phyloP scores from a whole-genome alignment of 345 rosid genomes.

The Pistacia atlantica region DNA sequence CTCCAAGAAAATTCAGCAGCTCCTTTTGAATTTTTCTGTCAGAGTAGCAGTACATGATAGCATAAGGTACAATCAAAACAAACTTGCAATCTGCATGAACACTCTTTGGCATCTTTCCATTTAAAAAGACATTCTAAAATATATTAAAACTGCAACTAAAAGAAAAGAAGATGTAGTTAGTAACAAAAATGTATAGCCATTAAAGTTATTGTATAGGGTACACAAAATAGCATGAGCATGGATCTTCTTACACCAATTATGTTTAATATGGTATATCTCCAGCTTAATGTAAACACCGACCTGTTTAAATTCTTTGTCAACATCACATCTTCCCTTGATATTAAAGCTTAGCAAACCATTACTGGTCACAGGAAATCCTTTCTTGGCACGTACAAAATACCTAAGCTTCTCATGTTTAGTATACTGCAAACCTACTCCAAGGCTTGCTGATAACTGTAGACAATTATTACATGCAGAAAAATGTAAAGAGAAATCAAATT shows the following conservation, averaged over 20 bases:
- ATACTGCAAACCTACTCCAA: conserved; percentile 71
- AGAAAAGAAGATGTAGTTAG: not conserved
- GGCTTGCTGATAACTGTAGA: conserved; percentile 57
- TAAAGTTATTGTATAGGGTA: not conserved
- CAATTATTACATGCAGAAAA: conserved; percentile 16
- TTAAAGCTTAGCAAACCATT: conserved; percentile 57
- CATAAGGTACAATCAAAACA: not conserved
- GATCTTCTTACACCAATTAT: conserved; percentile 1
- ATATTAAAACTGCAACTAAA: not conserved
- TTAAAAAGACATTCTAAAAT: not conserved
- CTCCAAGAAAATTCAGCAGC: conserved; percentile 84
- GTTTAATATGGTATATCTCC: not conserved
- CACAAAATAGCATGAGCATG: not conserved
- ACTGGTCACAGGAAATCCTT: conserved; percentile 60
- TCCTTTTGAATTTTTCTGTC: conserved; percentile 77
- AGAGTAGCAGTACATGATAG: conserved; percentile 12
- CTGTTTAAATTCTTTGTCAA: conserved; percentile 76
- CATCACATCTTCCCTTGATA: conserved; percentile 69
- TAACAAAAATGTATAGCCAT: not conserved
- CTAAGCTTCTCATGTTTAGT: conserved; percentile 69
- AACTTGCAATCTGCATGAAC: not conserved
- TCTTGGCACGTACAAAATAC: conserved; percentile 70
- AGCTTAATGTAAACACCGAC: conserved; percentile 30
- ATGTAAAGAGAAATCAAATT: conserved; percentile 11
- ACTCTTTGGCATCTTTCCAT: not conserved